Conservation (phyloP, 2,329 filamentous ascomycete genomes). For the Hysterium pulicare region DNA sequence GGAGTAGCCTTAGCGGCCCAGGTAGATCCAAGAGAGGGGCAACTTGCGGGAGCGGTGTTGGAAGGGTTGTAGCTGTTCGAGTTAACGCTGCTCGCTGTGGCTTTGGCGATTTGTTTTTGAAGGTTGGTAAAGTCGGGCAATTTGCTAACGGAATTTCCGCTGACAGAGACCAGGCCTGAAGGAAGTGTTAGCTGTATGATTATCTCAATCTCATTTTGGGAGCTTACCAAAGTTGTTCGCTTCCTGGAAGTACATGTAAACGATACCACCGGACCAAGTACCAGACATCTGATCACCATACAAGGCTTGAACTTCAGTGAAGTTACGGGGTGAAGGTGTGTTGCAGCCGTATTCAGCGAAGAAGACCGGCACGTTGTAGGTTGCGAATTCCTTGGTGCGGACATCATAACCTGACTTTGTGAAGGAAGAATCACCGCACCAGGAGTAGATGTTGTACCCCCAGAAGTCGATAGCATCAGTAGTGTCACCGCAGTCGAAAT, state of each 20-base stretch:
- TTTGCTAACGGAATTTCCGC: slow-evolving; percentile 59
- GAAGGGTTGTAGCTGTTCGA: slow-evolving; percentile 67
- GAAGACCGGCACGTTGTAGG: slow-evolving; percentile 93
- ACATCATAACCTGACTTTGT: slow-evolving; percentile 72
- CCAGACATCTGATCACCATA: slow-evolving; percentile 76
- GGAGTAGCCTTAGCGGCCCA: slow-evolving; percentile 67
- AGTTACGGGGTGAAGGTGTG: slow-evolving; percentile 66
- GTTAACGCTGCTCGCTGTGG: slow-evolving; percentile 63
- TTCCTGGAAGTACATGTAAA: slow-evolving; percentile 98
- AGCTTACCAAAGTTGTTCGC: slow-evolving; percentile 75
- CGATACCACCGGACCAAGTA: slow-evolving; percentile 93
- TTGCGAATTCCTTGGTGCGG: slow-evolving; percentile 79
- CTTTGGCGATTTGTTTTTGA: slow-evolving; percentile 65
- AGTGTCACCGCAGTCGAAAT: slow-evolving; percentile 82
- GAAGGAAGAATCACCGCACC: slow-evolving; percentile 86
- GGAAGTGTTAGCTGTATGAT: slow-evolving; percentile 8
- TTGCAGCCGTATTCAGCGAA: slow-evolving; percentile 99
- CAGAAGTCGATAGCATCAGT: slow-evolving; percentile 83
- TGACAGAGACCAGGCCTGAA: slow-evolving; percentile 63
- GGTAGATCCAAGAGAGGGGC: slow-evolving; percentile 61
- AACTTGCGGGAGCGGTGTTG: slow-evolving; percentile 65
- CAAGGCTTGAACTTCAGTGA: slow-evolving; percentile 79
- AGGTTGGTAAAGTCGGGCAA: slow-evolving; percentile 73
- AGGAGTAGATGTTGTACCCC: slow-evolving; percentile 99
- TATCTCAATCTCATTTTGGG: not conserved